These are phyloP conservation scores for Spizellomyces sp. DNA, from an alignment of 192 early-diverging fungal genomes.

Conservation along the genomic window DNA sequence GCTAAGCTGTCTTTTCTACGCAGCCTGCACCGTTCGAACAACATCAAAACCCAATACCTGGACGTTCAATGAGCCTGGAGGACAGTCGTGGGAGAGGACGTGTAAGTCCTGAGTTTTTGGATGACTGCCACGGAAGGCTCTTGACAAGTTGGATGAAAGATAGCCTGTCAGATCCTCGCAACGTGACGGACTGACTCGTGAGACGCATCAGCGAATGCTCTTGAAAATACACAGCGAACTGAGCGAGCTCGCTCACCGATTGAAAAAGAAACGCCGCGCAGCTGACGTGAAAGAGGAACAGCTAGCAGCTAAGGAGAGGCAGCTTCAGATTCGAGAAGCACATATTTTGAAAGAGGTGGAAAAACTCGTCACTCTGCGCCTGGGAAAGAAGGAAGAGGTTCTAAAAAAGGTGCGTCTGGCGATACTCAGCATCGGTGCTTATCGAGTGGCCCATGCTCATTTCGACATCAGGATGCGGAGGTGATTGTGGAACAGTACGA, in stretches of 20 bases:
- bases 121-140: no score
- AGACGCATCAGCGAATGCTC: neutral
- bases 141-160: no score
- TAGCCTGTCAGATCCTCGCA: no score
- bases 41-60: no score
- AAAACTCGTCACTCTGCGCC: neutral
- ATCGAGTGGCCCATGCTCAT: neutral
- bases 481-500: constrained; percentile 1
- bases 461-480: constrained; percentile 1
- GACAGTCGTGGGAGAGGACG: no score
- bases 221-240: neutral
- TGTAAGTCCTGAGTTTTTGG: no score
- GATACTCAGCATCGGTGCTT: neutral
- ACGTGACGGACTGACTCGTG: neutral
- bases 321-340: neutral
- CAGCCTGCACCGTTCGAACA: no score
- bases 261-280: neutral
- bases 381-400: neutral
- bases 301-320: neutral
- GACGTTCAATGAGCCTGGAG: no score
- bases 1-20: no score
- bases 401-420: neutral
- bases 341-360: constrained; percentile 1
- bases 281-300: neutral
- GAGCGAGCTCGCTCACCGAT: neutral